A percentile compares a stretch with the other conserved stretches of the same genome.
Conservation (phyloP, 2,329 filamentous ascomycete genomes). For the Harringtonia lauricola region DNA sequence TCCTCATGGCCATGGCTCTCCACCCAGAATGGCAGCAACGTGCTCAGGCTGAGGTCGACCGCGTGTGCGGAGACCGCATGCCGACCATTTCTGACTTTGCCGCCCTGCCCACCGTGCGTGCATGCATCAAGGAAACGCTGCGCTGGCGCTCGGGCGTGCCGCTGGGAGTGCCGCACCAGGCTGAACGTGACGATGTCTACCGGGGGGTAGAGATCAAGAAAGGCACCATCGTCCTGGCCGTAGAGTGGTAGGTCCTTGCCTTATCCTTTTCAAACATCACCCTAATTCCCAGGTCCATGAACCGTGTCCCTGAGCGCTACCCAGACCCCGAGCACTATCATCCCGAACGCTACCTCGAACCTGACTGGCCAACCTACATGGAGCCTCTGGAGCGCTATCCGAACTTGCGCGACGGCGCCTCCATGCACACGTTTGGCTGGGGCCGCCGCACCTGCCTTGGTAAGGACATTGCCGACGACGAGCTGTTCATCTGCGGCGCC, state of each 20-base stretch:
- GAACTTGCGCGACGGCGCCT: slow-evolving; percentile 44
- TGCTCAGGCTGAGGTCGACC: slow-evolving; percentile 46
- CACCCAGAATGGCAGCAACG: slow-evolving; percentile 41
- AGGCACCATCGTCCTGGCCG: slow-evolving; percentile 36
- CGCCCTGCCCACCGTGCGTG: slow-evolving; percentile 39
- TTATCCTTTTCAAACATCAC: background rate
- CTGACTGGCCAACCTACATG: slow-evolving; percentile 53
- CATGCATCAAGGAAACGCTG: slow-evolving; percentile 47
- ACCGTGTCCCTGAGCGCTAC: slow-evolving; percentile 47
- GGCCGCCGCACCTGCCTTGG: slow-evolving; percentile 52
- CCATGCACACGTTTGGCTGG: slow-evolving; percentile 55
- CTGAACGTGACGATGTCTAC: slow-evolving; percentile 33
- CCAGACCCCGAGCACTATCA: slow-evolving; percentile 52
- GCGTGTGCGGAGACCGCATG: slow-evolving; percentile 41
- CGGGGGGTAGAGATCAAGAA: slow-evolving; percentile 35
- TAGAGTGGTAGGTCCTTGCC: slow-evolving; percentile 30
- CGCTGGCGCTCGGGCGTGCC: slow-evolving; percentile 47
- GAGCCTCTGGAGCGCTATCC: slow-evolving; percentile 53
- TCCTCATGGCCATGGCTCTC: slow-evolving; percentile 39
- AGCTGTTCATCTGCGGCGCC: slow-evolving; percentile 39
- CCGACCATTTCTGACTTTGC: slow-evolving; percentile 38
- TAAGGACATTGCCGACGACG: slow-evolving; percentile 50
- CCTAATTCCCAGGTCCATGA: slow-evolving; percentile 33
- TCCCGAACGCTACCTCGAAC: slow-evolving; percentile 52
- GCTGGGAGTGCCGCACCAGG: slow-evolving; percentile 38